Base-by-base conservation (phyloP, 2,329 filamentous ascomycete species). In the Stachybotrys echinatus region DNA sequence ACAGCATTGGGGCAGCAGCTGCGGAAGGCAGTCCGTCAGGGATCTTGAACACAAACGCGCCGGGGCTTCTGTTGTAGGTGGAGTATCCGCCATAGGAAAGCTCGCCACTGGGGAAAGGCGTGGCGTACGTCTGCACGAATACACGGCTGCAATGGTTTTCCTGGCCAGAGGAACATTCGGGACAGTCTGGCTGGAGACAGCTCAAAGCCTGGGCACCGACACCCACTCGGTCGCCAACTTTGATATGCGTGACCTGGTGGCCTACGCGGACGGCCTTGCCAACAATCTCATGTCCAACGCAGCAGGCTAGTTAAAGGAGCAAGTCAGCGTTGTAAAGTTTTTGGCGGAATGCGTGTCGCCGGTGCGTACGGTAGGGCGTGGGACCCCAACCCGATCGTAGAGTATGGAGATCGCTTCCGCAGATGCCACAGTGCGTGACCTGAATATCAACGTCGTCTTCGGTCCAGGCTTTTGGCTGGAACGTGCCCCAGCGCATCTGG, bases 281-380 rank as follows among this genome's bases (percentile, higher is more conserved):
- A 54, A 86, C 75, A 42, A 87, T 85, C 58, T 87, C 83, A 63
- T 87, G 83, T 48, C 83, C 83, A 22, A 83, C 79, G 27, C 76
- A 77, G 65, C 74, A 76, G 40, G 74, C 73, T 70, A 14, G 23
- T 20, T 19, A 27, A 7, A 6, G 42, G 49, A n/a, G n/a, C n/a
- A n/a, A n/a, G n/a, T n/a, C n/a, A n/a, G n/a, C n/a, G n/a, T n/a
- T n/a, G n/a, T n/a, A n/a, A n/a, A n/a, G n/a, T n/a, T n/a, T n/a
- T n/a, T n/a, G n/a, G n/a, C n/a, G n/a, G n/a, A n/a, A n/a, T n/a
- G n/a, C n/a, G n/a, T n/a, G n/a, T 40, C 40, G 20, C 19, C 10
- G 8, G n/a, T 37, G 61, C 69, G 51, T 59, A 71, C 69, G 67
- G 52, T 72, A 73, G 2, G 62, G 60, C 10, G 70, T 71, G 45